Evolutionary conservation across 2,329 filamentous ascomycete genomes (phyloP).

Genomic region (Xylogone sp.): DNA sequence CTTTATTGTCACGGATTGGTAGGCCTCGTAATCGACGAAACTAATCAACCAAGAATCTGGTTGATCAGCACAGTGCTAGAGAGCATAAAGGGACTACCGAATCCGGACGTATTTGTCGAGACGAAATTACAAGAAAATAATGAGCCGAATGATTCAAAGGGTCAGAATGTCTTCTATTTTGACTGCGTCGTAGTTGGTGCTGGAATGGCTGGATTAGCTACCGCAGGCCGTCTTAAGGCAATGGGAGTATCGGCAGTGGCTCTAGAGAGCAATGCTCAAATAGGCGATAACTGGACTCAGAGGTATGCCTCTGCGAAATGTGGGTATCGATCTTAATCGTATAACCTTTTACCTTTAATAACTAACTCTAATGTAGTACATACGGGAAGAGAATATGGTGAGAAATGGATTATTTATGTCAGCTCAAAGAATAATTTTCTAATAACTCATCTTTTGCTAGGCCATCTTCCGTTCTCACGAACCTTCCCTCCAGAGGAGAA

Average conservation of each 20-base stretch:
- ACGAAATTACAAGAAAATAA: neutral
- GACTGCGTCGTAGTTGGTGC: constrained; percentile 36
- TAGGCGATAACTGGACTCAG: constrained; percentile 60
- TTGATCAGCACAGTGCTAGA: constrained; percentile 8
- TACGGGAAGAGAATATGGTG: constrained; percentile 59
- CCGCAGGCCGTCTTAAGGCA: constrained; percentile 54
- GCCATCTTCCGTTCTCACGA: too few species aligned
- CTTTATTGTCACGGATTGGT: constrained; percentile 5
- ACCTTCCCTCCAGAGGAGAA: too few species aligned
- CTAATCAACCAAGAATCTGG: constrained; percentile 5
- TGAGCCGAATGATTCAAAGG: neutral
- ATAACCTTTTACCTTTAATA: too few species aligned
- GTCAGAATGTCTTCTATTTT: neutral
- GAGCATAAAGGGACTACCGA: constrained; percentile 5
- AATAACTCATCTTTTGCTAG: too few species aligned
- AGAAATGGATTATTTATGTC: too few species aligned
- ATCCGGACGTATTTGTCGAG: constrained; percentile 3
- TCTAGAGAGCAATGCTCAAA: constrained; percentile 49
- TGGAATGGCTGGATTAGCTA: constrained; percentile 52
- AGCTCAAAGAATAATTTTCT: too few species aligned
- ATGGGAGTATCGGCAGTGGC: constrained; percentile 49
- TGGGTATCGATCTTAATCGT: too few species aligned
- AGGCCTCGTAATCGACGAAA: constrained; percentile 1
- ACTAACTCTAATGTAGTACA: too few species aligned
- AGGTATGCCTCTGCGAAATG: constrained; percentile 61